These are phyloP conservation scores for Ophiostoma himal-ulmi DNA, from an alignment of 2,329 filamentous ascomycete genomes.

Conservation along the genomic window DNA sequence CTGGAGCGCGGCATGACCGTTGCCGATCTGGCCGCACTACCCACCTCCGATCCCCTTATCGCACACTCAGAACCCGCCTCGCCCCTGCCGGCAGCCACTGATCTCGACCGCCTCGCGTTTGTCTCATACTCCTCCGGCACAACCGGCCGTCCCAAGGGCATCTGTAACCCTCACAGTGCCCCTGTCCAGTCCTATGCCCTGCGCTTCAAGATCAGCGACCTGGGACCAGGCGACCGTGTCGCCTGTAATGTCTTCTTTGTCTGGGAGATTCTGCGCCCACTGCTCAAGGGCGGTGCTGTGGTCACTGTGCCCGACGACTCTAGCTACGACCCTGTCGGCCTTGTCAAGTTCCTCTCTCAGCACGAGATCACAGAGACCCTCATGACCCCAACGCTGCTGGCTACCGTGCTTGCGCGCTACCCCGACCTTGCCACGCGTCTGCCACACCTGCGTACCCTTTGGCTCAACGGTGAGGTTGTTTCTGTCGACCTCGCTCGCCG, in stretches of 20 bases:
- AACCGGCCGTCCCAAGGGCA: conserved; percentile 74
- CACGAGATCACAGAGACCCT: conserved; percentile 71
- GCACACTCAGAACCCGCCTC: conserved; percentile 34
- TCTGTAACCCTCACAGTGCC: conserved; percentile 71
- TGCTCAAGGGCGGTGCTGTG: conserved; percentile 69
- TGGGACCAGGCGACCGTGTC: conserved; percentile 66
- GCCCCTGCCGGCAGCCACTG: conserved; percentile 58
- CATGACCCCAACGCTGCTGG: conserved; percentile 75
- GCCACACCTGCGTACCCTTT: conserved; percentile 62
- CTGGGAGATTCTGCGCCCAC: conserved; percentile 75
- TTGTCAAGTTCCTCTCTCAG: conserved; percentile 63
- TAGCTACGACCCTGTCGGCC: conserved; percentile 69
- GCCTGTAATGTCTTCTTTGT: conserved; percentile 88
- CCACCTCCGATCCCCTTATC: conserved; percentile 25
- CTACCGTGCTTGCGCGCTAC: conserved; percentile 66
- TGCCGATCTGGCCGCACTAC: neutral
- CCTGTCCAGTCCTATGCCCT: conserved; percentile 68
- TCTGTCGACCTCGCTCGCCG: conserved; percentile 69
- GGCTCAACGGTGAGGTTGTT: conserved; percentile 79
- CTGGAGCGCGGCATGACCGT: conserved; percentile 45
- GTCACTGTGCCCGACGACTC: conserved; percentile 68
- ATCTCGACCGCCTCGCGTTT: conserved; percentile 69
- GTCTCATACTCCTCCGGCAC: conserved; percentile 78
- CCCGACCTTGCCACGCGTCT: conserved; percentile 58
- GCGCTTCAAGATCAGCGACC: conserved; percentile 63